Conservation (phyloP, 441 rosid genomes). For the Theobroma grandiflorum region DNA sequence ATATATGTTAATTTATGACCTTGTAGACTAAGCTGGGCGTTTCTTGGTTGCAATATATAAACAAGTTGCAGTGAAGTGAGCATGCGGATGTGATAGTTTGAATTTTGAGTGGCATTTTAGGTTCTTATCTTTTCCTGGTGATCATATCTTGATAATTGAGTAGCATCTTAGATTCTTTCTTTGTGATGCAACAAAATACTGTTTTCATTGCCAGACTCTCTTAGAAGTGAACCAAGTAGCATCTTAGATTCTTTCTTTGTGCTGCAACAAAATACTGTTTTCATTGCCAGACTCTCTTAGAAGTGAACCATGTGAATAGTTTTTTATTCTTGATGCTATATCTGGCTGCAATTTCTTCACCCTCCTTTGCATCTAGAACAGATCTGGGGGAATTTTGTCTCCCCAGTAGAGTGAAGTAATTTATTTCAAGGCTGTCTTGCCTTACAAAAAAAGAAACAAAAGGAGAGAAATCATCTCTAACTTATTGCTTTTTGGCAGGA, state of each 20-base stretch:
- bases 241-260: slow-evolving; percentile 4
- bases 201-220: slow-evolving; percentile 1
- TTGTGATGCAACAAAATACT: not conserved
- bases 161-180: slow-evolving; percentile 17
- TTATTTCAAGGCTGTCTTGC: slow-evolving; percentile 11
- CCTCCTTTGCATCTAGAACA: slow-evolving; percentile 9
- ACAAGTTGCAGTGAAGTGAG: not conserved
- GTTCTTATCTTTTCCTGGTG: slow-evolving; percentile 9
- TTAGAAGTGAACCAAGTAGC: slow-evolving; percentile 5
- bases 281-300: not conserved
- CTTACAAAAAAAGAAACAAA: not conserved
- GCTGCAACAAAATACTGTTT: not conserved
- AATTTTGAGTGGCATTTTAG: not conserved
- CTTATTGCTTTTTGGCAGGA: slow-evolving; percentile 57
- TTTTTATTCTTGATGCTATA: slow-evolving; percentile 11
- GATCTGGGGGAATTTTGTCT: not conserved
- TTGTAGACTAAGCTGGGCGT: slow-evolving; percentile 2
- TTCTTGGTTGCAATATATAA: slow-evolving; percentile 10
- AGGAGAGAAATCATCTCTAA: not conserved
- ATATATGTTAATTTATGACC: slow-evolving; percentile 11
- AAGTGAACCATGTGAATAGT: slow-evolving; percentile 16
- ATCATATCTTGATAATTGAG: slow-evolving; percentile 2
- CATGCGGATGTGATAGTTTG: not conserved
- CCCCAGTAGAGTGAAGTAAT: not conserved
- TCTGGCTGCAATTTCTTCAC: slow-evolving; percentile 5